A percentile compares a stretch with the other conserved stretches of the same genome.
phyloP scores from a whole-genome alignment of 345 rosid species.

The Arabis alpina region DNA sequence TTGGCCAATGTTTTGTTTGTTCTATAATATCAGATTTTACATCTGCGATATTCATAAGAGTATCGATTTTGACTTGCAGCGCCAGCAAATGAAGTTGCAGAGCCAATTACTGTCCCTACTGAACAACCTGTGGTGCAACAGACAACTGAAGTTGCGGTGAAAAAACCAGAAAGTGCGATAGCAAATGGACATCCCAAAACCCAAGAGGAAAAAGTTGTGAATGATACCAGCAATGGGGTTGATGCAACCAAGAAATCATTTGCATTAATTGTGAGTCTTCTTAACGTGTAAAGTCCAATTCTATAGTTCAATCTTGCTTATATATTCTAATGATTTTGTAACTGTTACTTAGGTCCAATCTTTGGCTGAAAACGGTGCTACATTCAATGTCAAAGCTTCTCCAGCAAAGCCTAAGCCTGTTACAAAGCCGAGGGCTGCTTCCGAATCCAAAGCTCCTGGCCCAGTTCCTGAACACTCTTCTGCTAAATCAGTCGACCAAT shows the following conservation, averaged over 20 bases:
- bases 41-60: not conserved
- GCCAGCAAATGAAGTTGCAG: conserved; percentile 20
- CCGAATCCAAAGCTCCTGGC: conserved; percentile 14
- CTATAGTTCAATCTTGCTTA: not conserved
- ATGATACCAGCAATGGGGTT: conserved; percentile 5
- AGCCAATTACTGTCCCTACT: conserved; percentile 15
- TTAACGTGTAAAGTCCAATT: not conserved
- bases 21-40: not conserved
- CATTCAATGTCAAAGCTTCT: conserved; percentile 36
- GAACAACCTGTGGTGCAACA: conserved; percentile 22
- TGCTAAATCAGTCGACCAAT: conserved; percentile 12
- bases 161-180: conserved; percentile 23
- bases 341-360: conserved; percentile 37
- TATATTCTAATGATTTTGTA: conserved; percentile 8
- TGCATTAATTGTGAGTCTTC: conserved; percentile 39
- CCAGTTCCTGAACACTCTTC: conserved; percentile 20
- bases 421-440: conserved; percentile 1
- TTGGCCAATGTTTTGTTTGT: not conserved
- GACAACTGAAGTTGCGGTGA: conserved; percentile 27
- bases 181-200: conserved; percentile 32
- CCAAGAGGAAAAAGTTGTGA: conserved; percentile 22
- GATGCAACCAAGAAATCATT: conserved; percentile 43
- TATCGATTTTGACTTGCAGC: conserved; percentile 11
- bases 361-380: conserved; percentile 30
- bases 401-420: conserved; percentile 43